Evolutionary conservation across 164 flowering plant species (phyloP).

Genomic region (Nelumbo lutea): DNA sequence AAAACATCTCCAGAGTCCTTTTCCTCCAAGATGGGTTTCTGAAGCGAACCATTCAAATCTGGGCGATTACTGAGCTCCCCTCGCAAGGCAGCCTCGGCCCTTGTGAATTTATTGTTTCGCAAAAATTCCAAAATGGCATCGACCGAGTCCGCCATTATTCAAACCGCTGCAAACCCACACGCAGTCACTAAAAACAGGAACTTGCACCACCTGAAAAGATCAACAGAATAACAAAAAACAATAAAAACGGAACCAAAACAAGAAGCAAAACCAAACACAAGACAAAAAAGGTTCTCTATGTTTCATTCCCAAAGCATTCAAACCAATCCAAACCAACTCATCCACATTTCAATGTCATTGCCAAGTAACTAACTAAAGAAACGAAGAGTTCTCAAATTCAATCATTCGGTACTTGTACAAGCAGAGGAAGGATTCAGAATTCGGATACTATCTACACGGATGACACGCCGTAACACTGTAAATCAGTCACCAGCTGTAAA

Average conservation of each 20-base stretch:
- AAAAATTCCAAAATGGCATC: conserved; percentile 70
- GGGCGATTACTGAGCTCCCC: conserved; percentile 58
- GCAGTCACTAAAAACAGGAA: conserved; percentile 9
- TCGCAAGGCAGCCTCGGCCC: conserved; percentile 85
- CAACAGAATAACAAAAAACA: neutral
- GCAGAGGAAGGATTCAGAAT: no score
- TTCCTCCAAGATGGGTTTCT: conserved; percentile 37
- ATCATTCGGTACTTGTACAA: neutral
- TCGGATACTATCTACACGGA: neutral
- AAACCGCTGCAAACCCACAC: conserved; percentile 4
- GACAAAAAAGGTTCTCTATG: neutral
- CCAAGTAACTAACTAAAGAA: neutral
- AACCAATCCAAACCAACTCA: neutral
- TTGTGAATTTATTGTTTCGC: conserved; percentile 51
- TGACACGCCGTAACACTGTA: neutral
- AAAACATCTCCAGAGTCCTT: conserved; percentile 15
- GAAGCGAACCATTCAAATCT: conserved; percentile 52
- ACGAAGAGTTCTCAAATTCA: neutral
- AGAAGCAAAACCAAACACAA: neutral
- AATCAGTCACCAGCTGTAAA: neutral
- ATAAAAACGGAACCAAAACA: neutral
- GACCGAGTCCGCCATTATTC: conserved; percentile 52
- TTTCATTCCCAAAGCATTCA: neutral
- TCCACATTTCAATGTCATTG: neutral
- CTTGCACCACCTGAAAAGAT: conserved; percentile 4